Conservation (phyloP, 106 monocot genomes). For the Platanthera guangdongensis region DNA sequence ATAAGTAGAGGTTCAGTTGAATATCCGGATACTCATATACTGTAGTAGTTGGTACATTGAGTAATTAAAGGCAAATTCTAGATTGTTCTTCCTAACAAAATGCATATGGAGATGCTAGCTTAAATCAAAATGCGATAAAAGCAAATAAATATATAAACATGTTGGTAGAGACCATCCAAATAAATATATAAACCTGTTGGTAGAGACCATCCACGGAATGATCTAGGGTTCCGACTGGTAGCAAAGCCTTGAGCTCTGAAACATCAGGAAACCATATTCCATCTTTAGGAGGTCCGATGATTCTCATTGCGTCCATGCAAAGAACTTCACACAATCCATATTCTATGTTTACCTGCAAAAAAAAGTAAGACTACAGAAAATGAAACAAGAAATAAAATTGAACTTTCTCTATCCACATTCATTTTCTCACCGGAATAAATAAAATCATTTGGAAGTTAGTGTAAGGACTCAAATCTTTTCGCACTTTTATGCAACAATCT, state of each 20-base stretch:
- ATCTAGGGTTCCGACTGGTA: conserved; percentile 60
- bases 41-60: too few relatives aligned
- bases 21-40: too few relatives aligned
- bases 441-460: too few relatives aligned
- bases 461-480: background rate
- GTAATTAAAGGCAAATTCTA: too few relatives aligned
- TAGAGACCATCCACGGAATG: conserved; percentile 40
- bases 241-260: conserved; percentile 49
- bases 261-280: conserved; percentile 60
- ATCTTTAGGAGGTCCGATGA: conserved; percentile 27
- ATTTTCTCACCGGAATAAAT: background rate
- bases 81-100: too few relatives aligned
- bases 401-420: too few relatives aligned
- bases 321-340: conserved; percentile 74
- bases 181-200: conserved; percentile 26
- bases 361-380: background rate
- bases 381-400: background rate
- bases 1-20: too few relatives aligned
- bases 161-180: background rate
- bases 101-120: background rate
- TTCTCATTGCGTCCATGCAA: conserved; percentile 27
- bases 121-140: background rate
- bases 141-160: background rate
- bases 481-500: background rate
- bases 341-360: conserved; percentile 74